Base-by-base conservation (phyloP, 148 eudicot genomes). In the Rhododendron henanense region DNA sequence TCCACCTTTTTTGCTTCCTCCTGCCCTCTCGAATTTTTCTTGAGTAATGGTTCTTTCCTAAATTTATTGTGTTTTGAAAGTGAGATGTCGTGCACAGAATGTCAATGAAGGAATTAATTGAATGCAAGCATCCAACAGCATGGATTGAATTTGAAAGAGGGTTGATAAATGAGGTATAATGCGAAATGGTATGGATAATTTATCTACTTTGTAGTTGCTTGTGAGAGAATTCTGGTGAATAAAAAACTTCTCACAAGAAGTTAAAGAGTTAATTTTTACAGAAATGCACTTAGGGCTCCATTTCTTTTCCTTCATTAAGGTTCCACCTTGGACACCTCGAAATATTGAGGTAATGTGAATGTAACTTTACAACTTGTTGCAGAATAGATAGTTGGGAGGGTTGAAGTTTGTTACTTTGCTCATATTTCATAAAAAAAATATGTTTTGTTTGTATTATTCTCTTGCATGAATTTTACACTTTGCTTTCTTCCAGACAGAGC, bases 141-240 rank as follows among this genome's bases (percentile, higher is more conserved):
- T 96, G 99, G 99, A 87, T 87, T 86, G 98, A 96, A 87, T 96
- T 96, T 90, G 99, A 96, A 85, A 90, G 88, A 90, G 99, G 98
- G 82, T 88, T 91, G 87, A 94, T 96, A 80, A 41, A 91, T 81
- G 99, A 96, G 98, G 99, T 96, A 92, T 79, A 85, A 82, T 51
- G 80, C 35, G 53, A 71, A 85, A 55, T 47, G 87, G 35, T 47
- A 25, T 79, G 84, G 79, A 16, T 35, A 45, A 50, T 48, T 18
- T 69, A 15, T n/a, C 63, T 78, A 7, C 33, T 85, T 47, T 10
- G 14, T 59, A 37, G 28, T 53, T 74, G 63, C 84, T 57, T 53
- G 33, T n/a, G 37, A 10, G 73, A 53, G 15, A 81, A 33, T 81
- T 82, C 6, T n/a, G 11, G 51, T 59, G 74, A n/a, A 71, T 31